Conservation (phyloP, 768 basidiomycete genomes). For the Antrodiella citrinella region DNA sequence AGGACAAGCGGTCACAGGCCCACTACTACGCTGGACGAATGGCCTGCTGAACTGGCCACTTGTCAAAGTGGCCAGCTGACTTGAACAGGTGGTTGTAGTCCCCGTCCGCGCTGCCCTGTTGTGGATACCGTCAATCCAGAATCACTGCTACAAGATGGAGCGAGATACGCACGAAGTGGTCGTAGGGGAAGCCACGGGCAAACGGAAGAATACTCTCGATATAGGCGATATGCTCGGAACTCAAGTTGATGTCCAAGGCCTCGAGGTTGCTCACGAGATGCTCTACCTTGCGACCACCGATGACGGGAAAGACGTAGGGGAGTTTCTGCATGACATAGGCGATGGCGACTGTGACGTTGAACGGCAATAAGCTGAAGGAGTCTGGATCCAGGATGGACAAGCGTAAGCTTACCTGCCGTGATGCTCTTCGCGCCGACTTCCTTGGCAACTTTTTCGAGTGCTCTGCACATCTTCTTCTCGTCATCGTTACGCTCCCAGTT, state of each 20-base stretch:
- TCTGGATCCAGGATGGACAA: background rate
- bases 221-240: conserved; percentile 33
- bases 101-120: conserved; percentile 7
- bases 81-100: conserved; percentile 6
- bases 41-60: conserved; percentile 2
- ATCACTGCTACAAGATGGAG: background rate
- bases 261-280: conserved; percentile 40
- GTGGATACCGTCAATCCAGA: background rate
- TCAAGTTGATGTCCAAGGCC: conserved; percentile 36
- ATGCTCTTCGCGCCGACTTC: conserved; percentile 30
- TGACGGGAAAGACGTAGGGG: conserved; percentile 39
- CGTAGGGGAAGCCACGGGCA: conserved; percentile 34
- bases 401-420: conserved; percentile 7
- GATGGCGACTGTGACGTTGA: conserved; percentile 30
- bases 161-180: conserved; percentile 24
- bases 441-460: conserved; percentile 38
- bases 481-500: conserved; percentile 37
- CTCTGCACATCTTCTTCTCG: conserved; percentile 32
- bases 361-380: background rate
- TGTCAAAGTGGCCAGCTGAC: conserved; percentile 7
- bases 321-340: conserved; percentile 45
- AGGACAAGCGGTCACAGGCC: too few species aligned
- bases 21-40: conserved; percentile 5
- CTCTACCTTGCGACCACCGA: conserved; percentile 42
- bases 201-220: conserved; percentile 34